Conservation (phyloP, 768 basidiomycete species). For the Suillus occidentalis region DNA sequence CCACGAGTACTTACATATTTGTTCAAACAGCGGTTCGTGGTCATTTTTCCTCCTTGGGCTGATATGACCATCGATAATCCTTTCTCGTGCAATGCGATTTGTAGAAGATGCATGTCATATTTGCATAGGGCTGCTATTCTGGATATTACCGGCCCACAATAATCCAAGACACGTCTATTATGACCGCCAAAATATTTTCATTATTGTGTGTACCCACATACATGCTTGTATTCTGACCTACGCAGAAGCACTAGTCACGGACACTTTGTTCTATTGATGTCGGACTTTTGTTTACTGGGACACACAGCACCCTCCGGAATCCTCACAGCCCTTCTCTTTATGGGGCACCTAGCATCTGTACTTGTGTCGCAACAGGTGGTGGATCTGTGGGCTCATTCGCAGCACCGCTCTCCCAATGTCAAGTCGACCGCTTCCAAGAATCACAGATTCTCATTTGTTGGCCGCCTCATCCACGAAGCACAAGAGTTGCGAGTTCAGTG, state of each 20-base stretch:
- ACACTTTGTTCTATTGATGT: background rate
- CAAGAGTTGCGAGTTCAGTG: constrained; percentile 3
- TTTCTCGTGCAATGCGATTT: background rate
- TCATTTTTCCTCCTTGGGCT: background rate
- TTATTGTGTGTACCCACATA: background rate
- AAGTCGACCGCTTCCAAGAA: constrained; percentile 14
- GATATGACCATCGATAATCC: background rate
- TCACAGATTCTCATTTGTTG: constrained; percentile 1
- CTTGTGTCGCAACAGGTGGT: constrained; percentile 2
- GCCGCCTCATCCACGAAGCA: background rate
- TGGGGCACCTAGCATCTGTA: constrained; percentile 1
- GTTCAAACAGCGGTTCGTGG: background rate
- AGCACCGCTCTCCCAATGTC: constrained; percentile 1
- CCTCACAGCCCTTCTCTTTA: constrained; percentile 8
- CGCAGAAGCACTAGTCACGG: background rate
- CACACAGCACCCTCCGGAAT: background rate
- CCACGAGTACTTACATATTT: background rate
- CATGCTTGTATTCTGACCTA: background rate
- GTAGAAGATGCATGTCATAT: background rate
- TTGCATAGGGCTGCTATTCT: background rate
- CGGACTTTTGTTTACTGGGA: background rate
- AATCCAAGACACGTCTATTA: background rate
- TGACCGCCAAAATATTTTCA: background rate
- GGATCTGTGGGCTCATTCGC: constrained; percentile 14
- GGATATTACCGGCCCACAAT: background rate